Evolutionary conservation across 1,284 basidiomycete genomes (phyloP), one percentile per base, ranked within the genome.

Genomic region (Cronartium quercuum): DNA sequence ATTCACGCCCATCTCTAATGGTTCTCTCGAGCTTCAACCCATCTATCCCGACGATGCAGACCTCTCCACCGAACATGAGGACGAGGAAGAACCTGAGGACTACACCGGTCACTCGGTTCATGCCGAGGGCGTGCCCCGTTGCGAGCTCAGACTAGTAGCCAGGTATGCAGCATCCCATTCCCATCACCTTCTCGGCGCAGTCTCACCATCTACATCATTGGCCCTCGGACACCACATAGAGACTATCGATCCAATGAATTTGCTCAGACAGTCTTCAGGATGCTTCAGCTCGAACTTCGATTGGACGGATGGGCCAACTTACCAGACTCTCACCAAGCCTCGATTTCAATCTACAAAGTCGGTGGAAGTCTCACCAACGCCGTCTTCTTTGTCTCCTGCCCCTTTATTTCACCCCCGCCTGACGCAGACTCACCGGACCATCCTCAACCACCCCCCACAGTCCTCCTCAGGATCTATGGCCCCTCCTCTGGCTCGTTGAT

Each of bases 301-400:
- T 42, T 71, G 34, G n/a, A 42, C 34, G 68, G 68, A 37, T 71
- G 68, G 68, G 29, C 41, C 18, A 63, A 29, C 42, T 51, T 71
- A 34, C 61, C 68, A 34, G 38, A 71, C 29, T 47, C 21, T 34
- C 15, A 51, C 42, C 34, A 40, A 24, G 10, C 68, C 29, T 71
- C 60, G 4, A 71, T 78, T 35, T 74, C 66, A 13, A 76, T 78
- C 38, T 75, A 76, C 77, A 79, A 79, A 64, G 79, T 81, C 66
- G 80, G 92, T 9, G 93, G 94, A 15, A 90, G 91, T 21, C 83
- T 95, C 78, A 97, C 94, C 58, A 97, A 97, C 81, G 90, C 91
- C 76, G 92, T 97, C 70, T 96, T 92, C 83, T 97, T 96, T 83
- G 89, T 96, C 66, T 71, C 68, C 90, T 84, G 21, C 85, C 82